Base-by-base conservation (phyloP, 345 rosid species). In the Adansonia digitata region DNA sequence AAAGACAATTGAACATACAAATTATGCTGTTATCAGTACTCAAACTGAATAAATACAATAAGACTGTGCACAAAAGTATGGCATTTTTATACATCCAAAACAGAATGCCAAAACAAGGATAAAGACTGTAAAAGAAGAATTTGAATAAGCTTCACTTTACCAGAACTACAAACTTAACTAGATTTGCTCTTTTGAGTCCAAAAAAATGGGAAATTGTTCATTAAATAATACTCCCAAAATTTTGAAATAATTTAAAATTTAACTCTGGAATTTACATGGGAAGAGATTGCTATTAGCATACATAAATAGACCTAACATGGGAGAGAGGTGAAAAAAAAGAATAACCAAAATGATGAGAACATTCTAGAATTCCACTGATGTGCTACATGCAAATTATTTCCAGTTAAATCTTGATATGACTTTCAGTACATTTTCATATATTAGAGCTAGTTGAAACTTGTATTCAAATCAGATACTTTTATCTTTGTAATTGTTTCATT, bases 1-100 rank as follows among this genome's bases (percentile, higher is more conserved):
- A 71, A 34, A 83, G 15, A 74, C 40, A 70, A 12, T 26, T 63
- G 3, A 77, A 60, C 35, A 74, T 15, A 39, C 37, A 73, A 12
- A 26, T 60, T 45, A 70, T 15, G 12, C 22, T 45, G 46, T 56
- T 45, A 65, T 72, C 15, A 69, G 10, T 39, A 7, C 57, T 24
- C 0, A 12, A 35, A 63, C 43, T 18, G 24, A 71, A 63, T 35
- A 52, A 59, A 24, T 61, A 39, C 5, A 11, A 42, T 56, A 43
- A 59, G 42, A 31, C 55, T 39, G 22, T 35, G 18, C 70, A 62
- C 15, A 37, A n/a, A 63, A 35, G 26, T 11, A 63, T 35, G 39
- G 68, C 68, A 35, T 35, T 63, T 26, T 14, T n/a, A 35, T 35
- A 1, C 42, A 5, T 17, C 11, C 2, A 1, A n/a, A 39, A 63